Percentiles rank a stretch among this genome's conserved stretches.
These are phyloP conservation scores for Corinectria fuckeliana DNA, from an alignment of 2,329 filamentous ascomycete species.

Conservation along the genomic window DNA sequence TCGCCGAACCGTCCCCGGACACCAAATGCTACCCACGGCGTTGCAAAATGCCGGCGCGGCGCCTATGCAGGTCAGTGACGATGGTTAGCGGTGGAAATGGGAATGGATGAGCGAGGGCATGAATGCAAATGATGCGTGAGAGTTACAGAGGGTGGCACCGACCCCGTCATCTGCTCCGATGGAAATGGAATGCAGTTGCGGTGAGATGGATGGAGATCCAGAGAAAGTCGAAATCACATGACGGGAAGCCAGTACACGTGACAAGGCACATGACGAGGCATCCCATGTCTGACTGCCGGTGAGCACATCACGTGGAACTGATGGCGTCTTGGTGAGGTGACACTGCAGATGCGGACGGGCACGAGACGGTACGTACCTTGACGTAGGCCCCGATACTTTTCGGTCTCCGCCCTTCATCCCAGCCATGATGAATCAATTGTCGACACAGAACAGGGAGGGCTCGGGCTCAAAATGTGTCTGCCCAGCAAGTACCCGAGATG, in stretches of 20 bases:
- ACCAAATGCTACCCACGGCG: conserved; percentile 22
- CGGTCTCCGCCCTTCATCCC: conserved; percentile 25
- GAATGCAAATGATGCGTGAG: background rate
- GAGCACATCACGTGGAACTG: background rate
- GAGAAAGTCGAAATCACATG: background rate
- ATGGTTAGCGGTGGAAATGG: conserved; percentile 15
- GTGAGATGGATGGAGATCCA: background rate
- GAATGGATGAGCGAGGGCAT: background rate
- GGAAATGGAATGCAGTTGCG: background rate
- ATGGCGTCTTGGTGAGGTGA: background rate
- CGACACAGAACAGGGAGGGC: conserved; percentile 28
- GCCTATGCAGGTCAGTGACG: conserved; percentile 25
- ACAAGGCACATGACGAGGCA: background rate
- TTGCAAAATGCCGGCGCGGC: conserved; percentile 25
- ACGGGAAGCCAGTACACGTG: background rate
- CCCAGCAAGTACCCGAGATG: conserved; percentile 32
- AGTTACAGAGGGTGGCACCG: conserved; percentile 5
- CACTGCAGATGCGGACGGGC: background rate
- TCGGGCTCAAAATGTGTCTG: conserved; percentile 14
- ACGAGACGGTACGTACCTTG: conserved; percentile 1
- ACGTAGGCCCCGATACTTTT: conserved; percentile 35
- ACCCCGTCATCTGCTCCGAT: background rate
- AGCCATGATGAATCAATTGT: conserved; percentile 28
- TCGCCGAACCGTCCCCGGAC: background rate
- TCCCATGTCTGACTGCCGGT: background rate